Evolutionary conservation across 352 stramenopile genomes (phyloP).

Genomic region (Phytophthora megakarya): DNA sequence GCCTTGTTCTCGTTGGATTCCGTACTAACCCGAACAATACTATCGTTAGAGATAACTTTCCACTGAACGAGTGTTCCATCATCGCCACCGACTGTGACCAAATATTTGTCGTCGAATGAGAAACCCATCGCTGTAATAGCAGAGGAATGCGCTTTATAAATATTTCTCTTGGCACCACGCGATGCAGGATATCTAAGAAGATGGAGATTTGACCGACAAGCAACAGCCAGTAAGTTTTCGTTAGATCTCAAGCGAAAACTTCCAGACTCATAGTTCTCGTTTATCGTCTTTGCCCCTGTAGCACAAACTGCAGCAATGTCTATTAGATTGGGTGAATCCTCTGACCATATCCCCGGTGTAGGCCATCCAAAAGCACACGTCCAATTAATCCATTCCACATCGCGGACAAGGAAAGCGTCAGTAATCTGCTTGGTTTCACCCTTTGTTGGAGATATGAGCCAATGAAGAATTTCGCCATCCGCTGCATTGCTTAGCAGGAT

Average conservation of each 20-base stretch:
- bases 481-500: constrained; percentile 84
- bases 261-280: neutral
- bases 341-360: constrained; percentile 62
- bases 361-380: constrained; percentile 75
- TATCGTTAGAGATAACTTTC: constrained; percentile 19
- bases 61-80: constrained; percentile 70
- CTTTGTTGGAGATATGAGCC: constrained; percentile 41
- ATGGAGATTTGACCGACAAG: constrained; percentile 52
- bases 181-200: constrained; percentile 58
- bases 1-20: constrained; percentile 3
- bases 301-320: constrained; percentile 58
- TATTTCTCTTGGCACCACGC: constrained; percentile 45
- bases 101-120: constrained; percentile 48
- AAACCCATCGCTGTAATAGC: constrained; percentile 57
- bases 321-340: constrained; percentile 52
- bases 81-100: constrained; percentile 61
- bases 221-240: constrained; percentile 57
- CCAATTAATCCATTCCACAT: constrained; percentile 68
- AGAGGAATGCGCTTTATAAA: constrained; percentile 53
- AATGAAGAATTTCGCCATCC: constrained; percentile 70
- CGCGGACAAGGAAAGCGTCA: constrained; percentile 59
- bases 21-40: neutral
- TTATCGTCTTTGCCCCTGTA: constrained; percentile 31
- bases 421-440: constrained; percentile 64
- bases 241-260: constrained; percentile 1